Evolutionary conservation across 2,329 filamentous ascomycete species (phyloP), one percentile per base, ranked within the genome.

Genomic region (Colletotrichum filicis): DNA sequence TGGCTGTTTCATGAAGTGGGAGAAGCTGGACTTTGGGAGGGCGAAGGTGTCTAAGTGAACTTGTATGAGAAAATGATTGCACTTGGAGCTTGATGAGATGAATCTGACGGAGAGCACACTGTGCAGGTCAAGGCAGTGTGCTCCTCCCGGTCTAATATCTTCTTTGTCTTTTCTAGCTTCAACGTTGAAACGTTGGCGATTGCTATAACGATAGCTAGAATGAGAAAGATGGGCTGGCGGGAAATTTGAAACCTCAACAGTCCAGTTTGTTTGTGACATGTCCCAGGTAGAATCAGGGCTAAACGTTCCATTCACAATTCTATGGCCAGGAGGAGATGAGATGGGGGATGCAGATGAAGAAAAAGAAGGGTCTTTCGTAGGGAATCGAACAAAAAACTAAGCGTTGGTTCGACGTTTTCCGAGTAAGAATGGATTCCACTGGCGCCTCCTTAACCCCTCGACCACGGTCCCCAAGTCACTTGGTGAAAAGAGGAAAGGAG

Each of bases 1-100:
- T 11, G 79, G 74, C 14, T 76, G 75, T 14, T 71, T 74, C n/a
- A 80, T 81, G 79, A 78, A 76, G 28, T 75, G 76, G 68, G 79
- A 81, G 65, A 78, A 78, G 24, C 53, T 80, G 22, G 73, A 78
- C 16, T 79, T 80, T 64, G 71, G 71, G 9, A 71, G 42, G 42
- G 30, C 28, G 0, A 58, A 71, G 22, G 12, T 5, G 16, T 53
- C 26, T 5, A 58, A 59, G 53, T 32, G n/a, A 58, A 9, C 8
- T 22, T 8, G 37, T 49, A 7, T 12, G 11, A 35, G 32, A 2
- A 9, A 7, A 8, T 19, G 11, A 8, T n/a, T 26, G 5, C 12
- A 0, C n/a, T 9, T 5, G 35, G 6, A 5, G 32, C 28, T 14
- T 4, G 42, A 49, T 2, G 4, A 22, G 42, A 5, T 22, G 2